These are phyloP conservation scores for Pyrus betulifolia DNA, from an alignment of 306 rosid genomes.

Conservation along the genomic window DNA sequence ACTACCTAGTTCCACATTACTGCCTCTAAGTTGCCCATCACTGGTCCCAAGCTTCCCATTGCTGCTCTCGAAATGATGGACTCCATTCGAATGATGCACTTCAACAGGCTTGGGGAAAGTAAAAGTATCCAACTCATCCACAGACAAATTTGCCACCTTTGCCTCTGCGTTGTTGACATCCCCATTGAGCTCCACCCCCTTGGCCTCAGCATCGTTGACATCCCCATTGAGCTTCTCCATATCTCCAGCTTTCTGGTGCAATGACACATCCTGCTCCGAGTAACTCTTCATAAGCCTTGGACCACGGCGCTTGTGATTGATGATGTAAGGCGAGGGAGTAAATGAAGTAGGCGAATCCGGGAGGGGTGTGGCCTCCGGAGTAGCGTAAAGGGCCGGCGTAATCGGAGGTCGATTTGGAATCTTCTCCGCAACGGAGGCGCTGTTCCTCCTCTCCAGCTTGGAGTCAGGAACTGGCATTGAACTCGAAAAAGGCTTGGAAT, in stretches of 20 bases:
- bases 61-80: slow-evolving; percentile 20
- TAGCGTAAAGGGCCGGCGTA: slow-evolving; percentile 77
- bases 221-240: slow-evolving; percentile 22
- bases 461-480: slow-evolving; percentile 29
- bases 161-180: slow-evolving; percentile 18
- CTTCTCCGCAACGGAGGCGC: slow-evolving; percentile 27
- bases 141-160: slow-evolving; percentile 30
- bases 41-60: slow-evolving; percentile 17
- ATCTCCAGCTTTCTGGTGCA: slow-evolving; percentile 16
- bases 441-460: slow-evolving; percentile 53
- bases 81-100: slow-evolving; percentile 30
- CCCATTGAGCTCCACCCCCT: slow-evolving; percentile 10
- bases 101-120: slow-evolving; percentile 26
- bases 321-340: slow-evolving; percentile 84
- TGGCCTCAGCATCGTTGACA: slow-evolving; percentile 14
- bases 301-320: slow-evolving; percentile 95
- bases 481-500: slow-evolving; percentile 39
- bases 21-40: slow-evolving; percentile 18
- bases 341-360: slow-evolving; percentile 81
- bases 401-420: slow-evolving; percentile 56
- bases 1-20: slow-evolving; percentile 22
- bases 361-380: slow-evolving; percentile 78
- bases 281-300: slow-evolving; percentile 76
- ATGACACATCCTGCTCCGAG: slow-evolving; percentile 50
- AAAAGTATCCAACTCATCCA: slow-evolving; percentile 32